Evolutionary conservation across 495 filamentous ascomycete species (phyloP), one percentile per base, ranked within the genome.

Genomic region (Penicillium herquei): DNA sequence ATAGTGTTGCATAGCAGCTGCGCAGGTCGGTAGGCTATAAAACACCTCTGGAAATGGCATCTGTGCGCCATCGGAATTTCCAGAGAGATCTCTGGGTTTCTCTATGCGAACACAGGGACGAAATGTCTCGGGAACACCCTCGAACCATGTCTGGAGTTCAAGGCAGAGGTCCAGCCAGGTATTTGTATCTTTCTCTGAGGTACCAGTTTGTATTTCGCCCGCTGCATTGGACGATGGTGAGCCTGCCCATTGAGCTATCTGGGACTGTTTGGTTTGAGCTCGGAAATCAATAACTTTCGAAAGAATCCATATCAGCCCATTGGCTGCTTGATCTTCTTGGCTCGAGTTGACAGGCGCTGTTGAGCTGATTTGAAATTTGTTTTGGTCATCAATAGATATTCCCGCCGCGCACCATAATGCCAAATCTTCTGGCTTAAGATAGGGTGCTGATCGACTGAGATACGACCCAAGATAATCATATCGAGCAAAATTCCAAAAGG

Each of bases 401-500:
- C 75, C 73, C 1, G 70, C 70, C 35, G 70, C 66, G 17, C 68
- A 60, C 70, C 73, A 78, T 5, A 78, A 52, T 9, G 57, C 11
- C 2, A 74, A 47, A 33, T 74, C 65, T 0, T 42, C 53, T 0
- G 71, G 68, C 10, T 70, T 56, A 8, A 78, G 48, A 14, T 72
- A 67, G 7, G 75, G 71, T 5, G 64, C 52, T 21, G 59, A 49
- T 7, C 71, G 69, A 21, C 62, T 74, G 18, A 70, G 67, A 34
- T 76, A 78, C 1, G 72, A 72, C 8, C 67, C 66, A 5, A 73
- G 55, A 49, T 74, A 74, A 46, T 78, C 75, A 46, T 70, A 64
- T 3, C 72, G 69, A 21, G 68, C 69, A 46, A 78, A 64, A 43
- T 73, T 73, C 73, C 75, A 78, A 48, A 78, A 76, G 0, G 65